Evolutionary conservation across 306 rosid species (phyloP).

Genomic region (Corylus avellana): DNA sequence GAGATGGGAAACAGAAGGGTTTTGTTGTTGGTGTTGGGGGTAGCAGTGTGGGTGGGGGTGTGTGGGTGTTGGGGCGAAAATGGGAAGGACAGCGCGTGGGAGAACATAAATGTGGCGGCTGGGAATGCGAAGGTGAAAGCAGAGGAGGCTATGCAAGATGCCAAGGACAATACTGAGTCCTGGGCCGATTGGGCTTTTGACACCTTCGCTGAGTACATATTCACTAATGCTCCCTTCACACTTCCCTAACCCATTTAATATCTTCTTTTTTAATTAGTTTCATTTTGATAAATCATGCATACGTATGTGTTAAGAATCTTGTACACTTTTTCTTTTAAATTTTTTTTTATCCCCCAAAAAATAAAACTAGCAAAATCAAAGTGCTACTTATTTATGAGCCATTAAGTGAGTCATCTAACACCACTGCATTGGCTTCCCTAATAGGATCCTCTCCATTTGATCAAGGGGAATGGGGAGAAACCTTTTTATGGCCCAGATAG

Average conservation of each 20-base stretch:
- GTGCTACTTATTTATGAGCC: background rate
- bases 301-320: background rate
- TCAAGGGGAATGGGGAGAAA: no score
- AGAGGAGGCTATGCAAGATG: conserved; percentile 10
- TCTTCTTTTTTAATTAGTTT: background rate
- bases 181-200: conserved; percentile 30
- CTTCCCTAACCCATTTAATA: background rate
- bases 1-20: conserved; percentile 35
- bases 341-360: background rate
- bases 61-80: conserved; percentile 33
- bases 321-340: background rate
- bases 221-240: background rate
- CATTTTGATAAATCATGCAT: background rate
- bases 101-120: background rate
- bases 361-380: no score
- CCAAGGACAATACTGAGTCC: conserved; percentile 24
- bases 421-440: no score
- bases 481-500: no score
- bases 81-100: conserved; percentile 17
- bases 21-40: conserved; percentile 27
- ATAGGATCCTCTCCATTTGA: no score
- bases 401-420: no score
- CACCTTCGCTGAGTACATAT: conserved; percentile 41
- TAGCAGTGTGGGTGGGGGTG: conserved; percentile 27
- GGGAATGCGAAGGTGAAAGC: conserved; percentile 15